phyloP scores from a whole-genome alignment of 2,329 filamentous ascomycete species.

The Botryosphaeria dothidea region DNA sequence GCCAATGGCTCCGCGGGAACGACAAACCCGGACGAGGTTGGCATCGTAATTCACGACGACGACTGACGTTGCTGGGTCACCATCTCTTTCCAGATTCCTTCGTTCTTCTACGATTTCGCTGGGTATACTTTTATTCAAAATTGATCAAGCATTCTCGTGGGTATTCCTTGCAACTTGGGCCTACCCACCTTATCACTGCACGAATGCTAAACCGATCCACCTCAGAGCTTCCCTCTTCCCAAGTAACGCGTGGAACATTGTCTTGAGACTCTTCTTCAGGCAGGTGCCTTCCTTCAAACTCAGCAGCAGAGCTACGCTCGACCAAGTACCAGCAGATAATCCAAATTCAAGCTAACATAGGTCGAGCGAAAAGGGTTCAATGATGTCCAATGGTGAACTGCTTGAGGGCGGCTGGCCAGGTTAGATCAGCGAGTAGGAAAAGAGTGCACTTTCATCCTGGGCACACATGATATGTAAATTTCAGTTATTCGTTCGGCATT shows the following conservation, averaged over 20 bases:
- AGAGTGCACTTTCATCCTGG: background rate
- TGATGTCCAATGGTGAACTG: background rate
- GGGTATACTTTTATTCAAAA: background rate
- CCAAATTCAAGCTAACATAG: background rate
- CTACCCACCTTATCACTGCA: background rate
- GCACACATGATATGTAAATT: background rate
- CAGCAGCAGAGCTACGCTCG: background rate
- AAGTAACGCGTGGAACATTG: background rate
- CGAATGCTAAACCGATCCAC: background rate
- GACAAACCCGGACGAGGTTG: conserved; percentile 51
- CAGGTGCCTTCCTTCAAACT: background rate
- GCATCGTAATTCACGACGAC: conserved; percentile 80
- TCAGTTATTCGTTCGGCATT: background rate
- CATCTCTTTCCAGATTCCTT: background rate
- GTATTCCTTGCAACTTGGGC: background rate
- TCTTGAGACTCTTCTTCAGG: background rate
- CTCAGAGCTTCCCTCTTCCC: background rate
- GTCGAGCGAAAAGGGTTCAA: no score
- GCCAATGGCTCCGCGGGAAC: conserved; percentile 33
- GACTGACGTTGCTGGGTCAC: background rate
- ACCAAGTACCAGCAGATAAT: no score
- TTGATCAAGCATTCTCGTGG: background rate
- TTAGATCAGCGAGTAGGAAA: background rate
- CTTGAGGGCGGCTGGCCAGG: background rate
- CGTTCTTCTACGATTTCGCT: background rate